phyloP scores from a whole-genome alignment of 2,329 filamentous ascomycete genomes.

The Scortechinia acanthostroma region DNA sequence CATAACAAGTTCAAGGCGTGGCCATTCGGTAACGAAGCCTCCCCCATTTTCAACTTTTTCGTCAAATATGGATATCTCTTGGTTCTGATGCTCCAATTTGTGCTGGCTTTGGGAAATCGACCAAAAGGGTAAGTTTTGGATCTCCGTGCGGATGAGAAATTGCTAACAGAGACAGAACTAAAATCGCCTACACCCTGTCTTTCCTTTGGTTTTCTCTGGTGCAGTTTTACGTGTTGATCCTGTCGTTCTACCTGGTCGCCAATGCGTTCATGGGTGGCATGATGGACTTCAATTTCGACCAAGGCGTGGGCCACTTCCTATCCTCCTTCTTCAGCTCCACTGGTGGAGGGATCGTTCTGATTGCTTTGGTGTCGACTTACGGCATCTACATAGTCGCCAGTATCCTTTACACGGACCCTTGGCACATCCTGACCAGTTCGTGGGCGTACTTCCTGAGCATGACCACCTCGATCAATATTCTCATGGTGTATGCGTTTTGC shows the following conservation, averaged over 20 bases:
- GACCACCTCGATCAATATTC: conserved; percentile 99
- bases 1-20: conserved; percentile 55
- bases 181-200: conserved; percentile 84
- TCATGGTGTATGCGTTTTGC: conserved; percentile 98
- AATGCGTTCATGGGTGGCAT: conserved; percentile 62
- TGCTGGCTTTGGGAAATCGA: conserved; percentile 89
- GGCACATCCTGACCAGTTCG: conserved; percentile 99
- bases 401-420: conserved; percentile 95
- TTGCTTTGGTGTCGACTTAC: conserved; percentile 87
- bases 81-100: conserved; percentile 90
- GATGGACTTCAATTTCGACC: conserved; percentile 55
- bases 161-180: conserved; percentile 31
- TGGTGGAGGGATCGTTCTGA: conserved; percentile 84
- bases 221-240: conserved; percentile 81
- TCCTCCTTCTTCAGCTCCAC: conserved; percentile 76
- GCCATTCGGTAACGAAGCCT: conserved; percentile 82
- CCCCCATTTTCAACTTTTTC: conserved; percentile 83
- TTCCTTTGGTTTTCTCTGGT: conserved; percentile 82
- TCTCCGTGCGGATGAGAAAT: neutral
- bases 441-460: conserved; percentile 84
- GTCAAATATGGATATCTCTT: conserved; percentile 87
- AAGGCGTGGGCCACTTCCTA: conserved; percentile 62
- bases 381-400: conserved; percentile 95
- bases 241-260: conserved; percentile 81
- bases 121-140: conserved; percentile 66